Evolutionary conservation across 352 stramenopile genomes (phyloP), one percentile per base, ranked within the genome.

Genomic region (Phytophthora melonis): DNA sequence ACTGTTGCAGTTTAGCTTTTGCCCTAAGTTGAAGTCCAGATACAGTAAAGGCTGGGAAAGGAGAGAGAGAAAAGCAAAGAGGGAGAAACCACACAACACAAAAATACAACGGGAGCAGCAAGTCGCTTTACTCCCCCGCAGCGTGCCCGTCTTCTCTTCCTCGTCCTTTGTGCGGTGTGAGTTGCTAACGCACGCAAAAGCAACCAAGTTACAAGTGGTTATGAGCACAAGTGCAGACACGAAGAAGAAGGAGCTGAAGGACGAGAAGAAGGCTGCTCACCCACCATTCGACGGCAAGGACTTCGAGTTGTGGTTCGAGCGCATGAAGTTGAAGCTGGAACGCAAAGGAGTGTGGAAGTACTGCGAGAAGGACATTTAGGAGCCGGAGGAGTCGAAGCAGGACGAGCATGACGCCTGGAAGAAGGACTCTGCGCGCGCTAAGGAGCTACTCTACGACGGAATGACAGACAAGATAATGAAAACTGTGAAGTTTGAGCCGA

Each of bases 391-490:
- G 27, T 53, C 23, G 0, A 67, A 74, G 21, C 45, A 64, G 18
- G 11, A 21, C 0, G 58, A 72, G 3, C 36, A 68, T 21, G n/a
- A 7, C 1, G 6, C 7, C 1, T 72, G 57, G 25, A 53, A 18
- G 13, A 60, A 41, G 5, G 1, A 67, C 11, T 45, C 49, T 3
- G 6, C 32, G 5, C 47, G 47, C 4, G 41, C 58, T 4, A 68
- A 72, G 36, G 45, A 68, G 36, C 11, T 72, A 6, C 36, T 68
- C 19, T 67, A 58, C 16, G 66, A 63, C 23, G 7, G n/a, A n/a
- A 67, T 72, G 58, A 63, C 66, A 5, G 25, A 68, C 34, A 18
- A 67, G 4, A 61, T 70, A 5, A 58, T 70, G 54, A 70, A 70
- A 32, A 64, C 63, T 5, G 63, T 70, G 18, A 70, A 70, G 10